Base-by-base conservation (phyloP, 129 eudicot genomes). In the Artemisia annua region DNA sequence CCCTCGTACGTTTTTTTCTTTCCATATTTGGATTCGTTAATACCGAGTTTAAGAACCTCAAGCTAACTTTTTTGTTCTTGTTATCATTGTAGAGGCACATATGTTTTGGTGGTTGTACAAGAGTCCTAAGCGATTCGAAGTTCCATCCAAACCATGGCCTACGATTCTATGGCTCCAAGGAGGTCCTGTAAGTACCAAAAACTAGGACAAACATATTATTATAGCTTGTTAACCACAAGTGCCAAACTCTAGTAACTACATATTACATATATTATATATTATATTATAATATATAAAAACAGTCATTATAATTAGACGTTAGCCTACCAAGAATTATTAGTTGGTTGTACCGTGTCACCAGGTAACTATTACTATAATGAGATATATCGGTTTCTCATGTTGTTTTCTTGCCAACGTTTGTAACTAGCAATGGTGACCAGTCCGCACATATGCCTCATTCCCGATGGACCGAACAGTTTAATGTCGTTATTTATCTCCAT, bases 81-180 rank as follows among this genome's bases (percentile, higher is more conserved):
- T 71, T 61, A 44, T 16, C 13, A 49, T 70, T 76, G 13, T 72
- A 86, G 91, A 75, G 64, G 91, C 82, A 39, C 91, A 86, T 71
- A 51, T 86, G 85, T 86, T 86, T 75, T 86, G 87, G 87, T 86
- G 91, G 91, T 73, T 72, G 3, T 83, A 86, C 63, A 70, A 28
- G 73, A 86, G 90, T 66, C 90, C 90, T 16, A 46, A 76, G 35
- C 76, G 87, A 74, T 70, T 78, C 7, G 80, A 83, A n/a, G 80
- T 74, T 70, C 85, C 84, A 16, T 72, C 84, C 72, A 80, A 74
- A 19, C 85, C 91, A 26, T 86, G 91, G 91, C 91, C 87, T 11
- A 86, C 67, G 3, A 55, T 86, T 62, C 52, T 86, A 46, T 86
- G 91, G 87, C 83, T 86, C 11, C 91, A 86, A 86, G 87, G 91